Evolutionary conservation across 352 stramenopile genomes (phyloP), one percentile per base, ranked within the genome.

Genomic region (Pythium chondricola): DNA sequence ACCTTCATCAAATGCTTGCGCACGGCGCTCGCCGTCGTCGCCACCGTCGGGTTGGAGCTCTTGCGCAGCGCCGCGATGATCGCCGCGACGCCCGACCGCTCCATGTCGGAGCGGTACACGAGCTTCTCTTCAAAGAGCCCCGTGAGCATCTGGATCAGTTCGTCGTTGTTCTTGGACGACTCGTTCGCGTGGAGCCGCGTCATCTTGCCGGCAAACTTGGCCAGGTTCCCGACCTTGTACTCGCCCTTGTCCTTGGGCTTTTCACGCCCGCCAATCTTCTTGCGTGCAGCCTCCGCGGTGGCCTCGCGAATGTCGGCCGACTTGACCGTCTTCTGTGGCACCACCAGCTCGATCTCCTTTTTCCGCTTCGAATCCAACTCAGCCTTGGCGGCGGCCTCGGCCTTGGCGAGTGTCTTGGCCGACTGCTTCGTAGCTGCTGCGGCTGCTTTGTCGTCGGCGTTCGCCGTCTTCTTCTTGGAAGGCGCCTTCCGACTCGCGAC

Each of bases 1-100:
- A 87, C 76, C 2, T 66, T 65, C 21, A 89, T 91, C 56, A 90
- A 60, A 56, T 89, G 77, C 55, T 87, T 90, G 43, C 82, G 76
- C 43, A 93, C 56, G 7, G 76, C 77, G 44, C 77, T 93, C 1
- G 82, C 77, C 2, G 82, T 87, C 33, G 80, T 57, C 0, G 72
- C 71, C 0, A 93, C 73, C 1, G 78, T 88, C 4, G 77, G 73
- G 40, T 74, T 90, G 20, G 57, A 59, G 31, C 64, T 88, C 65
- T 89, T 88, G 24, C 82, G 73, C 40, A 93, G 39, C 2, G 53
- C 35, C 3, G 76, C 71, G 47, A 93, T 82, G 44, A 89, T 73
- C 14, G 69, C 58, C n/a, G 76, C 76, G 20, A 90, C 50, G 26
- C 79, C 71, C 2, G 82, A 91, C 10, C 69, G 60, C 40, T 89